Percentiles rank a stretch among this genome's conserved stretches.
Conservation (phyloP, 169 alveolate genomes). For the Besnoitia besnoiti region DNA sequence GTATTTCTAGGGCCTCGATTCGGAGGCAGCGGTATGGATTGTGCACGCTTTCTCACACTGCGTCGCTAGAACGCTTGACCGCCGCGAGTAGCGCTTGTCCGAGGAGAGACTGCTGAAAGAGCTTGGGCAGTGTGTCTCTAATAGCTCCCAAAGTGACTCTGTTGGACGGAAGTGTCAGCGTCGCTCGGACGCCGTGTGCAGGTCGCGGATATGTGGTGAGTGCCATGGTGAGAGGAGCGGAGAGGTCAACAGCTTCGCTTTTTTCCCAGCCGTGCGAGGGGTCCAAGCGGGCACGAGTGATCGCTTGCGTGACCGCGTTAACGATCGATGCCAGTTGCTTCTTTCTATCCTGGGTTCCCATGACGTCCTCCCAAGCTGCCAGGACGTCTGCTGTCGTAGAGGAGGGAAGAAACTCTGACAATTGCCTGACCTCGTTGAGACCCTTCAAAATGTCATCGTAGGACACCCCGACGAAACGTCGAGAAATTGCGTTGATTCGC, state of each 20-base stretch:
- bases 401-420: background rate
- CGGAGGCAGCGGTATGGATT: too few relatives aligned
- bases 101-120: background rate
- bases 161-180: background rate
- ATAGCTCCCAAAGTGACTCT: background rate
- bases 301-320: background rate
- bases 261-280: background rate
- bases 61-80: too few relatives aligned
- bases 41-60: too few relatives aligned
- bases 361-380: background rate
- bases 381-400: background rate
- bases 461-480: background rate
- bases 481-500: too few relatives aligned
- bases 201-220: conserved; percentile 33
- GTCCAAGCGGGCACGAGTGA: background rate
- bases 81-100: background rate
- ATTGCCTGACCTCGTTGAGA: background rate
- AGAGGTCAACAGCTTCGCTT: background rate
- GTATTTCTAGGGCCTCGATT: too few relatives aligned
- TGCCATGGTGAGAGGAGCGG: background rate
- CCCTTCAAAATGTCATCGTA: background rate
- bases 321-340: background rate
- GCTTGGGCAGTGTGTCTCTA: background rate
- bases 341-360: background rate
- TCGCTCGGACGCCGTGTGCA: background rate